A percentile compares a stretch with the other conserved stretches of the same genome.
Conservation (phyloP, 176 grass and related monocot species). For the Eragrostis curvula region DNA sequence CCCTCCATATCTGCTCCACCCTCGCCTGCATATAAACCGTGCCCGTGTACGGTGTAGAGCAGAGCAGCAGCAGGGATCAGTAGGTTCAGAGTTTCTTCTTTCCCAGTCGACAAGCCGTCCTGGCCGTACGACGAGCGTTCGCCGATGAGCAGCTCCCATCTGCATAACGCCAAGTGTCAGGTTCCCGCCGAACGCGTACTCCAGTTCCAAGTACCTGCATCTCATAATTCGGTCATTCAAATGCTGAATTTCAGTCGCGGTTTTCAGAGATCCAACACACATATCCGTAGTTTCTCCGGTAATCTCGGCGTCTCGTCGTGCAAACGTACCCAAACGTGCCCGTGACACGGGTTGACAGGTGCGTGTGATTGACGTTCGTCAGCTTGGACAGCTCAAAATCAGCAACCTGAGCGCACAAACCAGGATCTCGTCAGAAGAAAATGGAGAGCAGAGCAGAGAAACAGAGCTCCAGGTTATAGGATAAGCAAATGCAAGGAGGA, state of each 20-base stretch:
- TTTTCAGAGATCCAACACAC: too few relatives aligned
- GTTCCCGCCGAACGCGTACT: not conserved
- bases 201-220: not conserved
- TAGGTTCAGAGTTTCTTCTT: not conserved
- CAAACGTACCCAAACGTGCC: not conserved
- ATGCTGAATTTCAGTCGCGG: too few relatives aligned
- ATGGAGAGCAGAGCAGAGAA: not conserved
- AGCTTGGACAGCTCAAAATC: too few relatives aligned
- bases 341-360: not conserved
- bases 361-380: not conserved
- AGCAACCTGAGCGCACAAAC: constrained; percentile 30
- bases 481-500: not conserved
- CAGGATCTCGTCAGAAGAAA: not conserved
- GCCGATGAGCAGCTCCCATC: too few relatives aligned
- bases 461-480: too few relatives aligned
- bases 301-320: too few relatives aligned
- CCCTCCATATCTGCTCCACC: constrained; percentile 43
- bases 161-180: not conserved
- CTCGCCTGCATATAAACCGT: constrained; percentile 26
- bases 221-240: not conserved
- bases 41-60: too few relatives aligned
- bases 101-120: constrained; percentile 24
- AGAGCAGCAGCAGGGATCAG: not conserved
- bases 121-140: constrained; percentile 37
- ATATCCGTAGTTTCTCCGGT: too few relatives aligned